Percentiles rank a stretch among this genome's conserved stretches.
Evolutionary conservation across 106 monocot species (phyloP).

Genomic region (Amphibolis antarctica): DNA sequence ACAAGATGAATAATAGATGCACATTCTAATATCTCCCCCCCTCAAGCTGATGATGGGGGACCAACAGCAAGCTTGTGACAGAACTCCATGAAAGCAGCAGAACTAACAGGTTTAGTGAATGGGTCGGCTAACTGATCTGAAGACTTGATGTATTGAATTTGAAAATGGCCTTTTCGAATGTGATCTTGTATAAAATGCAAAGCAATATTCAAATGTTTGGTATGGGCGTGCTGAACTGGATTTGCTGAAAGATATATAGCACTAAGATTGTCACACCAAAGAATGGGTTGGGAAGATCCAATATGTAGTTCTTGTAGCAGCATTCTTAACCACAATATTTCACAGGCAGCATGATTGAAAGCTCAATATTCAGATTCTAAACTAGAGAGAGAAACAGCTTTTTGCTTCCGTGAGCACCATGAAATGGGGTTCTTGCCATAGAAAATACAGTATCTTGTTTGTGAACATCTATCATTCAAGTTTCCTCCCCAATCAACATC

Average conservation of each 20-base stretch:
- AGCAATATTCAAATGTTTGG: conserved; percentile 3
- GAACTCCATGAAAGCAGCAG: too few relatives aligned
- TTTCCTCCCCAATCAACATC: conserved; percentile 3
- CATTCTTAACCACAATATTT: background rate
- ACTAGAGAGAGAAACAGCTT: background rate
- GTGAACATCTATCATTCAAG: background rate
- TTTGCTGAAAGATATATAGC: background rate
- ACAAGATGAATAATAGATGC: too few relatives aligned
- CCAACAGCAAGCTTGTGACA: too few relatives aligned
- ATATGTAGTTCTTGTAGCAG: background rate
- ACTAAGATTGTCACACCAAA: conserved; percentile 4
- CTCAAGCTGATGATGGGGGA: too few relatives aligned
- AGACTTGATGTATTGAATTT: background rate
- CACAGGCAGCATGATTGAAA: background rate
- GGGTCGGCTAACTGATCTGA: background rate
- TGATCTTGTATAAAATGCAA: background rate
- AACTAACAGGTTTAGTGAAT: background rate
- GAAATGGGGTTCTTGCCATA: background rate
- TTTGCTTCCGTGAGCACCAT: background rate
- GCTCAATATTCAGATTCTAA: background rate
- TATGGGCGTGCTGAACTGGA: background rate
- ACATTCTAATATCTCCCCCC: too few relatives aligned
- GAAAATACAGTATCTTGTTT: background rate
- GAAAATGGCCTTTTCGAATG: background rate
- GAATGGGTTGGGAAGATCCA: background rate